Conservation (phyloP, 2,329 filamentous ascomycete species). For the Apiospora pterosperma region DNA sequence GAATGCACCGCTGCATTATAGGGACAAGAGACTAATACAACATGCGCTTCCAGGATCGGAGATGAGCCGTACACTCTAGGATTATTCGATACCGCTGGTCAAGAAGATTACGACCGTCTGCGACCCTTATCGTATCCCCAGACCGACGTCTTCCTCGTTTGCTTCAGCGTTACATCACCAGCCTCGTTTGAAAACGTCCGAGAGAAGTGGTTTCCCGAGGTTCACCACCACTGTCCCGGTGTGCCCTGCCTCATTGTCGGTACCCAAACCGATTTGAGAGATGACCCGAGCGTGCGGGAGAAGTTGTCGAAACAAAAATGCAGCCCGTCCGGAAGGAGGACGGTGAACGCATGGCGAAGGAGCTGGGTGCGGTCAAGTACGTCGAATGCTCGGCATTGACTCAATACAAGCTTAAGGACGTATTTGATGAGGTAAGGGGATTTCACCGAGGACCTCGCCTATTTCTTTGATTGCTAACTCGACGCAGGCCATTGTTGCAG, state of each 20-base stretch:
- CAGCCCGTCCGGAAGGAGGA: conserved; percentile 86
- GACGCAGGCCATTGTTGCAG: conserved; percentile 84
- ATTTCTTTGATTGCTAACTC: conserved; percentile 9
- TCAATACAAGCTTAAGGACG: conserved; percentile 98
- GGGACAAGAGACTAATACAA: neutral
- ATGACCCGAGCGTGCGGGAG: conserved; percentile 81
- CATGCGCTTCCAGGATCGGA: conserved; percentile 70
- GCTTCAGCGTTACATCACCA: conserved; percentile 96
- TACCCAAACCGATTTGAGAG: conserved; percentile 93
- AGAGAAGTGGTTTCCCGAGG: conserved; percentile 98
- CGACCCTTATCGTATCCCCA: conserved; percentile 96
- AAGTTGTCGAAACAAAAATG: conserved; percentile 96
- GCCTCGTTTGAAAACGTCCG: conserved; percentile 98
- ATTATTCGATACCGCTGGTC: conserved; percentile 96
- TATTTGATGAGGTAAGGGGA: conserved; percentile 87
- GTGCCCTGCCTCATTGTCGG: conserved; percentile 97
- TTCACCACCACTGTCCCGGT: conserved; percentile 96
- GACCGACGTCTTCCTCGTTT: conserved; percentile 98
- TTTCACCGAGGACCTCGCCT: neutral
- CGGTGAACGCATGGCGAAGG: conserved; percentile 93
- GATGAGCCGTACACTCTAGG: conserved; percentile 98
- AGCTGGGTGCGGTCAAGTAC: conserved; percentile 96
- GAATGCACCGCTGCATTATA: neutral
- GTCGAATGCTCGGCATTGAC: conserved; percentile 98
- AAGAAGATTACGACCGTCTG: conserved; percentile 98